A percentile compares a stretch with the other conserved stretches of the same genome.
These are phyloP conservation scores for Saccharomyces pastorianus DNA, from an alignment of 1,139 yeast species.

Conservation along the genomic window DNA sequence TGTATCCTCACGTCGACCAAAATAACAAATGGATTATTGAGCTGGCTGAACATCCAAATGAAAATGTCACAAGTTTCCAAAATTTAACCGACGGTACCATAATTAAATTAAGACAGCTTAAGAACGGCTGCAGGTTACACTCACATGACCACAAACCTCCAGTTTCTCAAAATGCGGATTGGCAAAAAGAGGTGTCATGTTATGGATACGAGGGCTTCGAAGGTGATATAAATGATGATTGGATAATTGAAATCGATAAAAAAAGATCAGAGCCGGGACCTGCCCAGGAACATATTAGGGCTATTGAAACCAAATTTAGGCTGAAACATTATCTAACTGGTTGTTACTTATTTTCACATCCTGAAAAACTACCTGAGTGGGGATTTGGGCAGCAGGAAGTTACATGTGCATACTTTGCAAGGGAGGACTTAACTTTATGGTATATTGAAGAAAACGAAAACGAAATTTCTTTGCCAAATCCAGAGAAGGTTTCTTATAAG, in stretches of 20 bases:
- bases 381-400: conserved; percentile 97
- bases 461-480: conserved; percentile 36
- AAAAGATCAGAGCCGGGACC: conserved; percentile 47
- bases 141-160: conserved; percentile 96
- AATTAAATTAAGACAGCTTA: conserved; percentile 65
- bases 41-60: conserved; percentile 27
- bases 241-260: conserved; percentile 76
- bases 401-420: conserved; percentile 80
- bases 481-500: conserved; percentile 55
- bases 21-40: conserved; percentile 79
- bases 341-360: conserved; percentile 80
- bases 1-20: conserved; percentile 82
- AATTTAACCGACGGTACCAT: conserved; percentile 71
- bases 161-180: conserved; percentile 73
- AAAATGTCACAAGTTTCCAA: conserved; percentile 44
- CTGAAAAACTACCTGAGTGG: conserved; percentile 85
- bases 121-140: conserved; percentile 75
- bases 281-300: conserved; percentile 58
- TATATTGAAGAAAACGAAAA: conserved; percentile 73
- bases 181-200: conserved; percentile 91
- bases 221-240: conserved; percentile 96
- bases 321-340: conserved; percentile 87
- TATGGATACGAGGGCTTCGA: conserved; percentile 86
- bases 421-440: conserved; percentile 70
- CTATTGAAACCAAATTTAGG: conserved; percentile 78